A percentile compares a stretch with the other conserved stretches of the same genome.
These are phyloP conservation scores for Trametes cinnabarina DNA, from an alignment of 768 basidiomycete species.

Conservation along the genomic window DNA sequence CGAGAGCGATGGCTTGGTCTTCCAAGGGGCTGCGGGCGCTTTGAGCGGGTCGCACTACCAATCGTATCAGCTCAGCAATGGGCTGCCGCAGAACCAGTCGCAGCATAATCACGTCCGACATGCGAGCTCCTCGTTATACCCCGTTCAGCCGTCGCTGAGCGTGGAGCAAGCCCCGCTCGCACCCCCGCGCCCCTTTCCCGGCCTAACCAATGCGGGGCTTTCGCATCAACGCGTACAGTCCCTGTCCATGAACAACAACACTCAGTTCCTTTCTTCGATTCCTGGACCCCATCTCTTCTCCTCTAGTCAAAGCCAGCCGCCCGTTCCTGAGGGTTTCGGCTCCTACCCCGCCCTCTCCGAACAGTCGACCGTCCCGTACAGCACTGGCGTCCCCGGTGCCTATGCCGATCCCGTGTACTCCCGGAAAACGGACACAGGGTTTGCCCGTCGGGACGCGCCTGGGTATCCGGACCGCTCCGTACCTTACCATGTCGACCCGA, in stretches of 20 bases:
- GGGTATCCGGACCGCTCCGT: conserved; percentile 5
- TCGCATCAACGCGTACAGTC: conserved; percentile 14
- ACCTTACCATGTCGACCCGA: conserved; percentile 8
- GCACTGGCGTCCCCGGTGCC: conserved; percentile 16
- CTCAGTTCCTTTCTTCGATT: neutral
- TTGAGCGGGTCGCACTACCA: conserved; percentile 1
- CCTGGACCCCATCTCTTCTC: neutral
- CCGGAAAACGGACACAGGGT: conserved; percentile 6
- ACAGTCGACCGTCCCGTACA: conserved; percentile 9
- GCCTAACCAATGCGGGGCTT: neutral
- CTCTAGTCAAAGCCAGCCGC: conserved; percentile 12
- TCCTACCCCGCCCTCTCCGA: conserved; percentile 13
- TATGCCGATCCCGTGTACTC: conserved; percentile 20
- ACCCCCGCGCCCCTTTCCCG: neutral
- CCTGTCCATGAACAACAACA: conserved; percentile 3
- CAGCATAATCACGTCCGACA: neutral
- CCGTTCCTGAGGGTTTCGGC: conserved; percentile 9
- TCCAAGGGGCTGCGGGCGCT: conserved; percentile 5
- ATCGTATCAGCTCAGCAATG: neutral
- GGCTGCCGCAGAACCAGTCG: neutral
- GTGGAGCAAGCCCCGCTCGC: conserved; percentile 1
- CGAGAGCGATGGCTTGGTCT: conserved; percentile 38
- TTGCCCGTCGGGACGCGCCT: conserved; percentile 7
- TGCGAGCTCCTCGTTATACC: neutral
- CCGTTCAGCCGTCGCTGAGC: neutral